phyloP scores from a whole-genome alignment of 2,329 filamentous ascomycete genomes.

The Fusarium nelsonii region DNA sequence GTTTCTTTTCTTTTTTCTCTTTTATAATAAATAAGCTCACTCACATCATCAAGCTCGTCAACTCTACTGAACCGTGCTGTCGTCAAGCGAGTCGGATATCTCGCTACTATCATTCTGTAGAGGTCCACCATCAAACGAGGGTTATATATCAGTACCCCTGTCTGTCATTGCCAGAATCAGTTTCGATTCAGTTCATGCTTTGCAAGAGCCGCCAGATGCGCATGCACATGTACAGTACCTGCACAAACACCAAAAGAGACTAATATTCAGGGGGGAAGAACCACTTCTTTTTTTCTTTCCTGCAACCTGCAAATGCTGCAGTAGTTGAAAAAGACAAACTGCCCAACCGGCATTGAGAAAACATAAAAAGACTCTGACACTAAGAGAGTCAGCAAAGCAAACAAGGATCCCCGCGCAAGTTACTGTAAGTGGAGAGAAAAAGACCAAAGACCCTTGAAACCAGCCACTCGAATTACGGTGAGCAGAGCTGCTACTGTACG shows the following conservation, averaged over 20 bases:
- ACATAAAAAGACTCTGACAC: not conserved
- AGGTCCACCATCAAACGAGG: constrained; percentile 4
- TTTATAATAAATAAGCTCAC: constrained; percentile 17
- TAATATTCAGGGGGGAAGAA: constrained; percentile 2
- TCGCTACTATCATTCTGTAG: not conserved
- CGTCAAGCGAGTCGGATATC: constrained; percentile 32
- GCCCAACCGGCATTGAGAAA: not conserved
- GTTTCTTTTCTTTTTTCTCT: not conserved
- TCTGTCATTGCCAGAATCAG: not conserved
- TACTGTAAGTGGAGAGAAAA: constrained; percentile 1
- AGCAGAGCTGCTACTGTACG: constrained; percentile 2
- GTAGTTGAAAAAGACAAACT: not conserved
- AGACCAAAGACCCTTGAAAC: constrained; percentile 8
- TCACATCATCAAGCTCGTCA: constrained; percentile 25
- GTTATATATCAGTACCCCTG: constrained; percentile 6
- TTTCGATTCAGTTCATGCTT: constrained; percentile 3
- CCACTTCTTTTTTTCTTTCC: constrained; percentile 3
- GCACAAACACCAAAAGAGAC: not conserved
- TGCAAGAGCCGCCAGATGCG: constrained; percentile 28
- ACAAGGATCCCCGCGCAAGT: not conserved
- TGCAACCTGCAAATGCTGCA: not conserved
- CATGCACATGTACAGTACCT: constrained; percentile 5
- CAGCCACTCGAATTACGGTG: constrained; percentile 15
- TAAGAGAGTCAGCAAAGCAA: not conserved
- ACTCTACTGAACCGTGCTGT: constrained; percentile 29